Evolutionary conservation across 169 alveolate genomes (phyloP).

Genomic region (Plasmodium chabaudi): DNA sequence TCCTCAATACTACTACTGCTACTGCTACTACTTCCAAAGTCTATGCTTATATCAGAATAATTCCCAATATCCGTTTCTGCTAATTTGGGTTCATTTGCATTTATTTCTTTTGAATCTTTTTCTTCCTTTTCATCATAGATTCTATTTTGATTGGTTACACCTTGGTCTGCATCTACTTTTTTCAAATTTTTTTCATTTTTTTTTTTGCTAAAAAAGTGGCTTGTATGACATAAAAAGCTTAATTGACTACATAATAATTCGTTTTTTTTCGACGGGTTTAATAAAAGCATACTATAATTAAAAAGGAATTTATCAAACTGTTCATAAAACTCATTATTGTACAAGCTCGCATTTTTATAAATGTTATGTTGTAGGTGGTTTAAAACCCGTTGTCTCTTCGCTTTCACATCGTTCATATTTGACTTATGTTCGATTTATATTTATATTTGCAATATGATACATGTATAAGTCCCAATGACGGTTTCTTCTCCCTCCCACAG

Average conservation of each 20-base stretch:
- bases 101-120: not conserved
- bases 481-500: not conserved
- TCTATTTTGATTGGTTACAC: not conserved
- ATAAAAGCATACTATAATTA: constrained; percentile 48
- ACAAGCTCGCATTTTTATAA: constrained; percentile 18
- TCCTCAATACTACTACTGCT: too few relatives aligned
- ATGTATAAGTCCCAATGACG: too few relatives aligned
- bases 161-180: not conserved
- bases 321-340: constrained; percentile 36
- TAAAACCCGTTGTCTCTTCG: constrained; percentile 18
- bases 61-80: not conserved
- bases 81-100: not conserved
- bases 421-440: too few relatives aligned
- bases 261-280: constrained; percentile 47
- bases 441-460: too few relatives aligned
- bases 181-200: too few relatives aligned
- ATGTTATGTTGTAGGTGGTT: constrained; percentile 42
- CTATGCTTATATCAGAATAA: not conserved
- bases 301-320: constrained; percentile 56
- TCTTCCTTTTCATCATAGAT: not conserved
- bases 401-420: constrained; percentile 44
- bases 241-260: constrained; percentile 53
- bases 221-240: constrained; percentile 26
- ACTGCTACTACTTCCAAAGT: too few relatives aligned
- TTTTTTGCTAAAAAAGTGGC: constrained; percentile 20